phyloP scores from a whole-genome alignment of 108 stramenopile species.

The Asterionellopsis glacialis region DNA sequence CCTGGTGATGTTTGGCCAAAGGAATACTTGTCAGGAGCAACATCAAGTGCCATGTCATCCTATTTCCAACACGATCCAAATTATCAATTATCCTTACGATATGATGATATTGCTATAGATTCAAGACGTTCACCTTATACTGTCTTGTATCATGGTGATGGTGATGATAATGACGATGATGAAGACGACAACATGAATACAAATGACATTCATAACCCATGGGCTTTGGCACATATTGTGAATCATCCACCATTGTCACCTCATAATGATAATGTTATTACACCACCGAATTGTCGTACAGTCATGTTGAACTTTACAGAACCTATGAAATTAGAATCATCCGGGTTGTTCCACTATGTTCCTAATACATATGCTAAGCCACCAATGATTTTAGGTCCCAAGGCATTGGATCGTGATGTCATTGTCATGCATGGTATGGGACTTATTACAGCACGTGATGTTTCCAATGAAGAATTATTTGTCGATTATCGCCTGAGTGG shows the following conservation, averaged over 20 bases:
- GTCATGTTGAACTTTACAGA: slow-evolving; percentile 71
- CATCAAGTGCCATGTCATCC: neutral
- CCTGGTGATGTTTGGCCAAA: slow-evolving; percentile 80
- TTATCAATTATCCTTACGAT: slow-evolving; percentile 68
- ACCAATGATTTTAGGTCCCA: slow-evolving; percentile 34
- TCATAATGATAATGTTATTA: slow-evolving; percentile 14
- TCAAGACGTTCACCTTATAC: slow-evolving; percentile 73
- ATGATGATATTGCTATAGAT: slow-evolving; percentile 81
- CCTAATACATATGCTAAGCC: slow-evolving; percentile 76
- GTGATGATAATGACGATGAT: no score
- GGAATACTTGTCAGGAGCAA: slow-evolving; percentile 44
- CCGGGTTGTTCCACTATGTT: slow-evolving; percentile 33
- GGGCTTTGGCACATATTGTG: slow-evolving; percentile 75
- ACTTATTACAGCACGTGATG: slow-evolving; percentile 53
- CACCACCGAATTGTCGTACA: slow-evolving; percentile 52
- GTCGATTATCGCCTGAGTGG: slow-evolving; percentile 67
- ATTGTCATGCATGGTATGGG: slow-evolving; percentile 78
- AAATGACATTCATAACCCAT: slow-evolving; percentile 45
- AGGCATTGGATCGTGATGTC: slow-evolving; percentile 43
- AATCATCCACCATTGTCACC: slow-evolving; percentile 68
- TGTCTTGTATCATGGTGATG: slow-evolving; percentile 24
- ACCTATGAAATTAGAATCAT: slow-evolving; percentile 30
- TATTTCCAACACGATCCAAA: slow-evolving; percentile 36
- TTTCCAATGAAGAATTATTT: slow-evolving; percentile 79
- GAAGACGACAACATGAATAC: neutral